Evolutionary conservation across 1,284 basidiomycete genomes (phyloP).

Genomic region (Cryptococcus jaspeensis): DNA sequence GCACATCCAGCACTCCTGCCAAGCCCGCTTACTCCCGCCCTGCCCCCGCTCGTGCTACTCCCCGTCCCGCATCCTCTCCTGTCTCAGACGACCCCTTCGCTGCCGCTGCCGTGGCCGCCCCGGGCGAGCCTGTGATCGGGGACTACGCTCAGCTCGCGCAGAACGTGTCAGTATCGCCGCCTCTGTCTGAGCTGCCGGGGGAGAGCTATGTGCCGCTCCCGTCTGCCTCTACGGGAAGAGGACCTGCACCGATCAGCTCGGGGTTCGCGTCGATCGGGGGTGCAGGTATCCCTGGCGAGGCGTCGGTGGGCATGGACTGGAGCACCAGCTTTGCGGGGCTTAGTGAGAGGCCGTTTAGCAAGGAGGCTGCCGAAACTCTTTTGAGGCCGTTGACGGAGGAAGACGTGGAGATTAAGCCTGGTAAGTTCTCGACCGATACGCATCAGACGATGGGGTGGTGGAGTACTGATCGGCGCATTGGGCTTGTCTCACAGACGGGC

Average conservation of each 20-base stretch:
- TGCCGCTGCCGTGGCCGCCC: conserved; percentile 16
- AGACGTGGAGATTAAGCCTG: conserved; percentile 93
- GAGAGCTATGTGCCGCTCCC: conserved; percentile 6
- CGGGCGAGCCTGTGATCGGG: conserved; percentile 19
- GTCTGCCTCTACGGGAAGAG: not conserved
- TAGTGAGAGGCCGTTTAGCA: conserved; percentile 72
- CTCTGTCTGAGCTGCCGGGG: conserved; percentile 5
- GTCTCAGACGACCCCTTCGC: conserved; percentile 7
- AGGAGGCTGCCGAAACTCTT: conserved; percentile 70
- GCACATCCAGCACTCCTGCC: not conserved
- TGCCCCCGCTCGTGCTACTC: not conserved
- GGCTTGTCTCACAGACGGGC: conserved; percentile 64
- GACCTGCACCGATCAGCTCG: not conserved
- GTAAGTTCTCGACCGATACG: conserved; percentile 52
- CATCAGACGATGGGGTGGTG: not conserved
- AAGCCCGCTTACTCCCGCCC: conserved; percentile 2
- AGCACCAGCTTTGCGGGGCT: conserved; percentile 82
- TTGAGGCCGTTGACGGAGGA: conserved; percentile 70
- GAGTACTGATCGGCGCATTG: not conserved
- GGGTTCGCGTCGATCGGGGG: not conserved
- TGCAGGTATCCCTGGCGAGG: conserved; percentile 14
- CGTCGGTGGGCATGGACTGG: conserved; percentile 63
- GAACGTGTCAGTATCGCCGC: not conserved
- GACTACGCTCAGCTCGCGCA: conserved; percentile 20
- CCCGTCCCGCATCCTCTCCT: conserved; percentile 8